phyloP scores from a whole-genome alignment of 2,329 filamentous ascomycete genomes.

The Phoma sp. region DNA sequence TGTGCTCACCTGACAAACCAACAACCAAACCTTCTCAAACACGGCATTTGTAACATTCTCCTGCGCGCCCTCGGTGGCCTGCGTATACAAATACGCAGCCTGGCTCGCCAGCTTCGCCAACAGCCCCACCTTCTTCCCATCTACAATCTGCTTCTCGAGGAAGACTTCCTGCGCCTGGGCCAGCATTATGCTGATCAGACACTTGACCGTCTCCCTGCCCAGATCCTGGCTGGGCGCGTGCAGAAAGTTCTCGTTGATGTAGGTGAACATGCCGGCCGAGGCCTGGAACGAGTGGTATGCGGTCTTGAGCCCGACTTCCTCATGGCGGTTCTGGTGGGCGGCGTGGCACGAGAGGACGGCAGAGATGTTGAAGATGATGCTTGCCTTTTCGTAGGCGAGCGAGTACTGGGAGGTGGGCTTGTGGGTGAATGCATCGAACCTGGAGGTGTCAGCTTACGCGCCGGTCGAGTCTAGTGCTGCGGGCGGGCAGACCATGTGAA shows the following conservation, averaged over 20 bases:
- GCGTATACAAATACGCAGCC: conserved; percentile 83
- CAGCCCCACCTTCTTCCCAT: conserved; percentile 90
- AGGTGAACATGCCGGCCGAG: conserved; percentile 98
- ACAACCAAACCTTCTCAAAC: conserved; percentile 93
- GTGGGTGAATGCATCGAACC: conserved; percentile 99
- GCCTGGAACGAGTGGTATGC: conserved; percentile 99
- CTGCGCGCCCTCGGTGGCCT: conserved; percentile 88
- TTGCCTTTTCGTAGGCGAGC: conserved; percentile 96
- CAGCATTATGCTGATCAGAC: conserved; percentile 88
- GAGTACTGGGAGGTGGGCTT: conserved; percentile 98
- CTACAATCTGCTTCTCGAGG: conserved; percentile 91
- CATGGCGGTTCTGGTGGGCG: conserved; percentile 87
- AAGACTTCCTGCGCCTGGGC: conserved; percentile 98
- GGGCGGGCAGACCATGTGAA: conserved; percentile 82
- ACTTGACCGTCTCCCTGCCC: conserved; percentile 94
- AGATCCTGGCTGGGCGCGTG: conserved; percentile 97
- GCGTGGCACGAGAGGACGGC: conserved; percentile 96
- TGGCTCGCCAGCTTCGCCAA: conserved; percentile 94
- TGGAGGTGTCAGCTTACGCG: conserved; percentile 52
- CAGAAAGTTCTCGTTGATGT: conserved; percentile 99
- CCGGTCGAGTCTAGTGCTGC: not conserved
- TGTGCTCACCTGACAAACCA: conserved; percentile 74
- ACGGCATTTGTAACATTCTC: conserved; percentile 90
- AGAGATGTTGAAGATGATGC: conserved; percentile 99
- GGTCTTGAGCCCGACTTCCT: conserved; percentile 92